Base-by-base conservation (phyloP, 2,329 filamentous ascomycete species). In the Aureobasidium sp. region DNA sequence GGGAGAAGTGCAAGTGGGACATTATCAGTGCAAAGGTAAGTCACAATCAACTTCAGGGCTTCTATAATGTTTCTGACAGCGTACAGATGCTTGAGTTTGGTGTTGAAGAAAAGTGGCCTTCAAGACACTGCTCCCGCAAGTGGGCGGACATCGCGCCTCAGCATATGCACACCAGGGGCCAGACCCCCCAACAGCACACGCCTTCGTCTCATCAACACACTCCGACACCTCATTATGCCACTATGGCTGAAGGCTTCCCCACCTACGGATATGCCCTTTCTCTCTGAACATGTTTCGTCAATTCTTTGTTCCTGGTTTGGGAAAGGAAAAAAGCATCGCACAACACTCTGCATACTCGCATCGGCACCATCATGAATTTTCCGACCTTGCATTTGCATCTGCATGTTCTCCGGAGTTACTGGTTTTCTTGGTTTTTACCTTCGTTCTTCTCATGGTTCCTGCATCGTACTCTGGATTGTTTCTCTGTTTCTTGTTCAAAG, bases 1-100 rank as follows among this genome's bases (percentile, higher is more conserved):
- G 78, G 78, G 76, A 76, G 58, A 78, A 78, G 66, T 76, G 73
- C 70, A 81, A 81, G 67, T 83, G 80, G 69, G 79, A 82, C 50
- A 81, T 82, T 63, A 80, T 83, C 64, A 72, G 75, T 58, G 72
- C 75, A 59, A 81, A 81, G 74, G 80, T 81, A 67, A 65, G 70
- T 62, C 25, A 34, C 9, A 13, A 21, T 34, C 32, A 39, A 42
- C 13, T 29, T 15, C 30, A 16, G 27, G 30, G 13, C 32, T 13
- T 27, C 27, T 2, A 27, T 39, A 13, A 36, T 11, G 8, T 29
- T 39, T 54, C 53, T 59, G 15, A 60, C 44, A 53, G 8, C 9
- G 16, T 29, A 68, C 59, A 82, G 80, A 82, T 82, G 79, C 69
- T 78, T 63, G 79, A 81, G 52, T 80, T 74, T 64, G 79, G 79